Evolutionary conservation across 2,329 filamentous ascomycete genomes (phyloP), one percentile per base, ranked within the genome.

Genomic region (Alternaria ethzedia): DNA sequence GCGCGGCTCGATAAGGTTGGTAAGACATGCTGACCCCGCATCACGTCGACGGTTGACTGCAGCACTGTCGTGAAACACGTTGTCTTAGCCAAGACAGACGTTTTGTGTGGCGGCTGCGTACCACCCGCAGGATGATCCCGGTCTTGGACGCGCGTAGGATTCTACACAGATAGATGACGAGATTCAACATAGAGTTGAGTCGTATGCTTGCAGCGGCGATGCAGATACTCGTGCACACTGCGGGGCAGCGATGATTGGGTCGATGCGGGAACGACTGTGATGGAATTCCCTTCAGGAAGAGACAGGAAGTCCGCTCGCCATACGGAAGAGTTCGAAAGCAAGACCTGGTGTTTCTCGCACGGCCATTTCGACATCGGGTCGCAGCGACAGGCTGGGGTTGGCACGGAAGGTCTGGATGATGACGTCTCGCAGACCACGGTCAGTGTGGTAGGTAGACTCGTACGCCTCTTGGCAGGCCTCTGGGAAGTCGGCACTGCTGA

Each of bases 401-500:
- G 72, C 79, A 47, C 81, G 78, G 75, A 85, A 85, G 3, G 82
- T 76, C 64, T 85, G 82, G 51, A 84, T 75, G 56, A 85, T 78
- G 51, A 85, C 72, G 64, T 84, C 82, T 21, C 83, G 79, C 25
- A 85, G 78, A 11, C 83, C 83, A 36, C 83, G 79, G 69, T 85
- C 83, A 20, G 77, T 79, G 72, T 85, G 83, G 64, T 85, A 79
- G 49, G 83, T 85, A 32, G 79, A 81, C 62, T 81, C 81, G 73
- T 85, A 85, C 13, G 82, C 83, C 65, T 84, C 82, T 73, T 82
- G 79, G 66, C 84, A 83, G 17, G 83, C 82, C 51, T 83, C 81
- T 54, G 83, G 79, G 36, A 85, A 78, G 57, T 85, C 83, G 7
- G 79, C 72, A 58, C 80, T 82, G 59, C 78, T 75, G 68, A 81